These are phyloP conservation scores for Lecanicillium sp. DNA, from an alignment of 2,329 filamentous ascomycete species.

Conservation along the genomic window DNA sequence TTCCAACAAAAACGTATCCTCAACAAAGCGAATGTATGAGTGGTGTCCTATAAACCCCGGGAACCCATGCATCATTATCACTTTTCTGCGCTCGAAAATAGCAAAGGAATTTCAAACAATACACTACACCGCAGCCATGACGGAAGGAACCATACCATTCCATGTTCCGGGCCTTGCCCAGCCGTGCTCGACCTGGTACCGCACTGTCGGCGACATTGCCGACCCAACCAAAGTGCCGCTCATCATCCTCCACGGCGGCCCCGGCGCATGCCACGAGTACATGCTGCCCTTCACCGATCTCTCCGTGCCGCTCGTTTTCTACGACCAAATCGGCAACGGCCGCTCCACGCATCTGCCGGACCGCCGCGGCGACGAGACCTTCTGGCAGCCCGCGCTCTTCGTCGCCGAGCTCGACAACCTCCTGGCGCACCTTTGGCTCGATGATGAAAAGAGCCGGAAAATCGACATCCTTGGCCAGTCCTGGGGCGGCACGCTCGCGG, in stretches of 20 bases:
- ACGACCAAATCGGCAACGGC: conserved; percentile 49
- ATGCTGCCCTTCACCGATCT: conserved; percentile 32
- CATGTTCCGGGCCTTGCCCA: not conserved
- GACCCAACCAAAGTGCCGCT: not conserved
- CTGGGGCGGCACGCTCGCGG: not conserved
- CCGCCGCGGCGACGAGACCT: conserved; percentile 31
- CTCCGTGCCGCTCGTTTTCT: conserved; percentile 39
- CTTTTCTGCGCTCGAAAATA: too few relatives aligned
- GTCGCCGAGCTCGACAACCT: conserved; percentile 42
- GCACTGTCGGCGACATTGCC: not conserved
- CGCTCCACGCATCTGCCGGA: conserved; percentile 41
- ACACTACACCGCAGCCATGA: too few relatives aligned
- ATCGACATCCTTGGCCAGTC: not conserved
- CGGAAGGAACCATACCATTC: not conserved
- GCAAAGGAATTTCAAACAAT: too few relatives aligned
- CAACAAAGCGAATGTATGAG: too few relatives aligned
- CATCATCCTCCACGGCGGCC: conserved; percentile 34
- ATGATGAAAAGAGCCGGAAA: too few relatives aligned
- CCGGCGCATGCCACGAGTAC: conserved; percentile 41
- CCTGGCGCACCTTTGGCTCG: too few relatives aligned
- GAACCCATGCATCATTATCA: too few relatives aligned
- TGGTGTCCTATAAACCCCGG: too few relatives aligned
- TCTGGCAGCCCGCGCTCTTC: conserved; percentile 45
- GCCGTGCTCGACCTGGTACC: not conserved
- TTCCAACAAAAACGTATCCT: too few relatives aligned